phyloP scores from a whole-genome alignment of 2,329 filamentous ascomycete genomes.

The Cryoendolithus antarcticus region DNA sequence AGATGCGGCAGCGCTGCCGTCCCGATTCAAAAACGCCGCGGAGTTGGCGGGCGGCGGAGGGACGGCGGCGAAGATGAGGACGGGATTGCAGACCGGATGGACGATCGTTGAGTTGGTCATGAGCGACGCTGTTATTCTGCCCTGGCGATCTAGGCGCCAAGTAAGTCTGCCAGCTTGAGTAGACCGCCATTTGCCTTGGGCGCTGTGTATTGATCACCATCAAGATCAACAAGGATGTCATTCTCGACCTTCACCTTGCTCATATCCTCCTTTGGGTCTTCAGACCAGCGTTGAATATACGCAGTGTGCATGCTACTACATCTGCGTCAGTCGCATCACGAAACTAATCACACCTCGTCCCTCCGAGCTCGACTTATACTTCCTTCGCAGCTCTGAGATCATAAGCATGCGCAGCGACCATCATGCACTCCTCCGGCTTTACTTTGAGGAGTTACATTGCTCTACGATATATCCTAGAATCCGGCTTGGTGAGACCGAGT shows the following conservation, averaged over 20 bases:
- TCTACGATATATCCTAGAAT: constrained; percentile 34
- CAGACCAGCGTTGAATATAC: constrained; percentile 42
- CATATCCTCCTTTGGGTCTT: constrained; percentile 38
- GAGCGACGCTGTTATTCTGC: too few relatives aligned
- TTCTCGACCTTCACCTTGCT: constrained; percentile 22
- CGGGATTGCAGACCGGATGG: too few relatives aligned
- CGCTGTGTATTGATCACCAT: too few relatives aligned
- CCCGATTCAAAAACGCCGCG: too few relatives aligned
- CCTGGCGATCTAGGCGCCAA: too few relatives aligned
- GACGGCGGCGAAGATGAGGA: too few relatives aligned
- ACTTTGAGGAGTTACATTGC: constrained; percentile 34
- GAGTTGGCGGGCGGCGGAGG: too few relatives aligned
- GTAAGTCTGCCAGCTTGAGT: too few relatives aligned
- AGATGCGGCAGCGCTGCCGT: too few relatives aligned
- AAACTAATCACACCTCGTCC: neutral
- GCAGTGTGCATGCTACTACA: constrained; percentile 36
- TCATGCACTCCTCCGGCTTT: constrained; percentile 34
- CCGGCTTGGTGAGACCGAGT: constrained; percentile 38
- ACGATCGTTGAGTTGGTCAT: too few relatives aligned
- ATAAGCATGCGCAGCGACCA: constrained; percentile 45
- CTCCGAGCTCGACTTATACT: constrained; percentile 8
- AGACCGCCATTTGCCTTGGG: too few relatives aligned
- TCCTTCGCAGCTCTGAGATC: constrained; percentile 38
- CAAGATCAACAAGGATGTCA: constrained; percentile 19
- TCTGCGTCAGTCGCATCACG: neutral